Base-by-base conservation (phyloP, 208 protist species). In the Porcisia hertigi region DNA sequence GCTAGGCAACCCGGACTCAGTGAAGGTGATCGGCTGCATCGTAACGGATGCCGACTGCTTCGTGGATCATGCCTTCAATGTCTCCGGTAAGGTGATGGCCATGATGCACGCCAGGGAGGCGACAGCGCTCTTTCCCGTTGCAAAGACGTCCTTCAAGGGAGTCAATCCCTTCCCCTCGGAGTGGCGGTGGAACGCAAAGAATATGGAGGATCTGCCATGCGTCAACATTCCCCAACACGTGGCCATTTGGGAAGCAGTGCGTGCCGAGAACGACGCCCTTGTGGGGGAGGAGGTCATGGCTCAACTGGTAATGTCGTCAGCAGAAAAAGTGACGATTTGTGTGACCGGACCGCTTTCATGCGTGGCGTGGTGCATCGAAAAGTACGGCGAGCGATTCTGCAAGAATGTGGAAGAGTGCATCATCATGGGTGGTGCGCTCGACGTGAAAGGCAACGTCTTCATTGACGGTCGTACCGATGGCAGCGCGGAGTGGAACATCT, bases 401-500 rank as follows among this genome's bases (percentile, higher is more conserved):
- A 69, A 79, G n/a, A 95, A 95, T 43, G 89, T 97, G 55, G 87
- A 94, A 73, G 82, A 90, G 76, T 94, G 90, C 80, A 81, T 97
- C 75, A 88, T 97, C 78, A 97, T 97, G 92, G 94, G 92, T 43
- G 94, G 92, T 59, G 94, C 92, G 9, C 83, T 97, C 1, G 86
- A 95, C 72, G 91, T 94, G 53, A 71, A 78, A 4, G 94, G 94
- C 62, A 97, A 97, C 78, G 94, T 96, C 36, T 95, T 95, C 79
- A n/a, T 86, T 14, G 80, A 86, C 25, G 75, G 60, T 43, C 84
- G 86, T 49, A 94, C 87, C 7, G 89, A 96, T 73, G 92, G 94
- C 62, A 85, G 79, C 16, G 94, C 92, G 30, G 92, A 97, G 84
- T 97, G 92, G 94, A 97, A 96, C 69, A 92, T 97, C 77, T 97